Conservation (phyloP, 2,329 filamentous ascomycete genomes). For the Fusarium compactum region DNA sequence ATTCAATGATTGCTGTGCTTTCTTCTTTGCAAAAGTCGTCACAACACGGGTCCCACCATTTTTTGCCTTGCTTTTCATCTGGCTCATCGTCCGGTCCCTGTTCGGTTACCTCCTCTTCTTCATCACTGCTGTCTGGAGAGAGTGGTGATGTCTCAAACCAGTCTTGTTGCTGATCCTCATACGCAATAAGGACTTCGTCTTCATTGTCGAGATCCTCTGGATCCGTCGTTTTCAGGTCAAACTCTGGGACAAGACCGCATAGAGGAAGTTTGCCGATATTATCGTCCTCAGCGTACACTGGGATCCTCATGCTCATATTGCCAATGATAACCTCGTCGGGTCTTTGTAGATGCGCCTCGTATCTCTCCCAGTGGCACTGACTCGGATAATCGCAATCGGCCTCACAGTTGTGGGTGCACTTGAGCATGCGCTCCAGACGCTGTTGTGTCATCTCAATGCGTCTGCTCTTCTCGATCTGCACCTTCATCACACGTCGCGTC, state of each 20-base stretch:
- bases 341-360: neutral
- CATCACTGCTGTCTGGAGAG: neutral
- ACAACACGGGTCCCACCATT: neutral
- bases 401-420: conserved; percentile 32
- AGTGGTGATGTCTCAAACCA: conserved; percentile 2
- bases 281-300: neutral
- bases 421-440: conserved; percentile 14
- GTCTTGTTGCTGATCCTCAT: conserved; percentile 2
- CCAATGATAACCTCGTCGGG: neutral
- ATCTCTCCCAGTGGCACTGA: conserved; percentile 35
- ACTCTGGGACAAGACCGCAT: conserved; percentile 20
- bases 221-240: conserved; percentile 1
- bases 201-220: neutral
- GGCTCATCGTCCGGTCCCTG: neutral
- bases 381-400: conserved; percentile 44
- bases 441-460: neutral
- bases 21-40: neutral
- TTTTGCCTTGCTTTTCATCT: neutral
- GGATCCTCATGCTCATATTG: neutral
- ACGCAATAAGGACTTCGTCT: conserved; percentile 20
- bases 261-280: conserved; percentile 4
- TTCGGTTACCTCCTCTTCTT: neutral
- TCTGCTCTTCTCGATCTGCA: neutral
- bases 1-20: neutral
- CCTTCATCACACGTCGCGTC: neutral